phyloP scores from a whole-genome alignment of 495 filamentous ascomycete genomes.

The Talaromyces adpressus region DNA sequence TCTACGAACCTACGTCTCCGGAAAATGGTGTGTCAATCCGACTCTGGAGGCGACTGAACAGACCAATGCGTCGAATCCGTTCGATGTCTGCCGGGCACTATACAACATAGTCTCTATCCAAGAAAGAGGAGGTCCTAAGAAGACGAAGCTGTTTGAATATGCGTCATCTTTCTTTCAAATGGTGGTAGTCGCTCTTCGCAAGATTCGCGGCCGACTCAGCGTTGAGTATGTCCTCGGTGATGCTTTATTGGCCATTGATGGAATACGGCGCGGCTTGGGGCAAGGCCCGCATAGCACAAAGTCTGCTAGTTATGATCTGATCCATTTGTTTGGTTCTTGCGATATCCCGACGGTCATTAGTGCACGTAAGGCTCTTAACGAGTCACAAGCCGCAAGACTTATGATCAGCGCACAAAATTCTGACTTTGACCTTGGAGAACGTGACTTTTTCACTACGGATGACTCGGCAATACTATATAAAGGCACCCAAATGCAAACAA shows the following conservation, averaged over 20 bases:
- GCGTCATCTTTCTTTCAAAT: slow-evolving; percentile 4
- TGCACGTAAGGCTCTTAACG: slow-evolving; percentile 4
- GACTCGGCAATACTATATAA: neutral
- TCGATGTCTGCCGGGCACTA: neutral
- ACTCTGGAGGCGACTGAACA: neutral
- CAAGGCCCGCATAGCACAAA: neutral
- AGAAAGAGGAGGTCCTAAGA: slow-evolving; percentile 6
- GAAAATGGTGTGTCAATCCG: neutral
- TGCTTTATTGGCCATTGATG: slow-evolving; percentile 1
- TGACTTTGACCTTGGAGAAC: neutral
- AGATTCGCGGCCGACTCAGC: neutral
- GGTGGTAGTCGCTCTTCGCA: slow-evolving; percentile 8
- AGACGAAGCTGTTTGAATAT: slow-evolving; percentile 6
- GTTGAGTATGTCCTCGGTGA: slow-evolving; percentile 2
- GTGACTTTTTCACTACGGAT: neutral
- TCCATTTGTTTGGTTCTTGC: neutral
- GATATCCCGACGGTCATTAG: neutral
- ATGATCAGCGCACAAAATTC: neutral
- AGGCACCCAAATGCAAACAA: neutral
- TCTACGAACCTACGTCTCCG: neutral
- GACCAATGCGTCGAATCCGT: neutral
- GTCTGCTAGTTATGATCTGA: neutral
- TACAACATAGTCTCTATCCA: slow-evolving; percentile 3
- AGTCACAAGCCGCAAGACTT: slow-evolving; percentile 1
- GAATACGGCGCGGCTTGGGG: neutral